Percentiles rank a stretch among this genome's conserved stretches.
phyloP scores from a whole-genome alignment of 2,329 filamentous ascomycete species.

The Alternaria postmessia region DNA sequence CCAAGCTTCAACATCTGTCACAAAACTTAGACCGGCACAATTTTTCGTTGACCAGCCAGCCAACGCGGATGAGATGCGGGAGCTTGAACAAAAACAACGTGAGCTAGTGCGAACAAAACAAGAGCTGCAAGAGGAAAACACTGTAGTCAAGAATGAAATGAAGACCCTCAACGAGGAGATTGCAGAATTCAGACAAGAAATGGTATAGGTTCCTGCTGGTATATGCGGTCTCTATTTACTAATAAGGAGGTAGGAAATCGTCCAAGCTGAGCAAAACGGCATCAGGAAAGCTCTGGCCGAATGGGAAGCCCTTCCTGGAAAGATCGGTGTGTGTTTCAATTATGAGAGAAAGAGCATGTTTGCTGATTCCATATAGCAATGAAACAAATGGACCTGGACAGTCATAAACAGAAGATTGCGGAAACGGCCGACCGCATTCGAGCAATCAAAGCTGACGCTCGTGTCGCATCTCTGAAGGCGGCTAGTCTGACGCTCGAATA shows the following conservation, averaged over 20 bases:
- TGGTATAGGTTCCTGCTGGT: slow-evolving; percentile 4
- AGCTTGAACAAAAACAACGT: slow-evolving; percentile 64
- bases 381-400: slow-evolving; percentile 57
- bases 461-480: slow-evolving; percentile 50
- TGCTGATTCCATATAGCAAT: slow-evolving; percentile 49
- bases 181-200: slow-evolving; percentile 13
- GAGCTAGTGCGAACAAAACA: slow-evolving; percentile 51
- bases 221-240: background rate
- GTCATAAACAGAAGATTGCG: slow-evolving; percentile 51
- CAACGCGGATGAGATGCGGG: slow-evolving; percentile 69
- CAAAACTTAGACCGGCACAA: slow-evolving; percentile 65
- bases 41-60: slow-evolving; percentile 82
- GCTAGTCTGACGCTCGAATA: slow-evolving; percentile 61
- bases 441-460: slow-evolving; percentile 55
- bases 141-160: slow-evolving; percentile 43
- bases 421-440: slow-evolving; percentile 59
- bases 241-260: slow-evolving; percentile 22
- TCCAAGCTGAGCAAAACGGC: slow-evolving; percentile 70
- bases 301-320: slow-evolving; percentile 73
- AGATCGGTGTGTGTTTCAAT: slow-evolving; percentile 65
- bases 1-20: slow-evolving; percentile 73
- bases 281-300: slow-evolving; percentile 72
- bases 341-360: background rate
- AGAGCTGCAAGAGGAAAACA: slow-evolving; percentile 42
- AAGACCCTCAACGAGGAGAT: slow-evolving; percentile 32